Conservation (phyloP, 352 stramenopile species). For the Globisporangium radiosum region DNA sequence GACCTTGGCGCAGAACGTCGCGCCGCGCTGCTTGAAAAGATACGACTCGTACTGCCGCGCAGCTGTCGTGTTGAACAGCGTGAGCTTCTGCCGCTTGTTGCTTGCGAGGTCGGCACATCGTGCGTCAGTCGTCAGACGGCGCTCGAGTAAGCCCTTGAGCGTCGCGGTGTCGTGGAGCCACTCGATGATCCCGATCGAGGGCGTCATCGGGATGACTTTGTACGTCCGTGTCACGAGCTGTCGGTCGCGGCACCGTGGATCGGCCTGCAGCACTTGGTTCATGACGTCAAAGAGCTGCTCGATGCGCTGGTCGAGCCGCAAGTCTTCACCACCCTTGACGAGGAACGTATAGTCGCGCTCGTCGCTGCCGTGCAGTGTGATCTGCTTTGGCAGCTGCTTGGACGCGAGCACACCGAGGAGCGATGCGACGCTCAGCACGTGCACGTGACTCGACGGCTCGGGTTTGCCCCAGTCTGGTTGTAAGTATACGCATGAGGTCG, state of each 20-base stretch:
- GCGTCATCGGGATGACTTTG: conserved; percentile 84
- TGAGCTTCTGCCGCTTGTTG: conserved; percentile 65
- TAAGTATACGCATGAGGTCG: no score
- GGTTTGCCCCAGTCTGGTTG: conserved; percentile 63
- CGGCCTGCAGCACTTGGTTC: conserved; percentile 77
- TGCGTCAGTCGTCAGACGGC: conserved; percentile 57
- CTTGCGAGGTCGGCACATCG: conserved; percentile 46
- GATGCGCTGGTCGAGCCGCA: conserved; percentile 89
- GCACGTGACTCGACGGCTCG: conserved; percentile 48
- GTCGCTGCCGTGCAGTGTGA: conserved; percentile 78
- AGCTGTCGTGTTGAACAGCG: conserved; percentile 71
- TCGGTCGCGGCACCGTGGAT: conserved; percentile 58
- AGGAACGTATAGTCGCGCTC: conserved; percentile 81
- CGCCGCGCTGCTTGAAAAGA: conserved; percentile 60
- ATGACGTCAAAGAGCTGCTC: conserved; percentile 91
- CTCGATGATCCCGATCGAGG: conserved; percentile 80
- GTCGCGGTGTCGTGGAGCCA: conserved; percentile 75
- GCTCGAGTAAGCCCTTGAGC: conserved; percentile 73
- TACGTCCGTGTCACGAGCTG: conserved; percentile 71
- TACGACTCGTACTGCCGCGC: conserved; percentile 72
- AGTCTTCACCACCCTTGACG: conserved; percentile 89
- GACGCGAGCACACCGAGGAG: conserved; percentile 75
- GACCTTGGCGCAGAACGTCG: conserved; percentile 67
- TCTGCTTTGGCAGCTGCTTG: conserved; percentile 80
- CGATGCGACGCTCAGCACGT: conserved; percentile 71